A percentile compares a stretch with the other conserved stretches of the same genome.
These are phyloP conservation scores for Kwoniella sp. DNA, from an alignment of 768 basidiomycete species.

Conservation along the genomic window DNA sequence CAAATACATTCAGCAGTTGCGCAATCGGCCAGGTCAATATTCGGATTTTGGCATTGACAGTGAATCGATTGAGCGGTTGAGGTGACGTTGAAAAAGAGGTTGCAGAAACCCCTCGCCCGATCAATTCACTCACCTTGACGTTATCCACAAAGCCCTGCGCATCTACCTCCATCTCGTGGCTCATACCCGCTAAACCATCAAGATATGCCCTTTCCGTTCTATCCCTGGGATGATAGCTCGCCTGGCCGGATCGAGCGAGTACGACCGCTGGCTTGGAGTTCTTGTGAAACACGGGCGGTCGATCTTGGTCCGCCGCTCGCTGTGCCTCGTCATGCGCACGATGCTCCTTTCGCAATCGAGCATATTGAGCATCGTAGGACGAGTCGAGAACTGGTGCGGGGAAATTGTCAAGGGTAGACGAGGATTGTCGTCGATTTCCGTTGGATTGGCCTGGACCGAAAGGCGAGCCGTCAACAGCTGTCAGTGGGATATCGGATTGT, in stretches of 20 bases:
- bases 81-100: not conserved
- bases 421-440: not conserved
- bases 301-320: not conserved
- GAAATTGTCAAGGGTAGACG: not conserved
- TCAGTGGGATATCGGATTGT: not conserved
- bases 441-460: not conserved
- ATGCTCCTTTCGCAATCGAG: conserved; percentile 13
- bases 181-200: conserved; percentile 25
- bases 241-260: conserved; percentile 5
- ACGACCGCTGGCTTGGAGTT: conserved; percentile 11
- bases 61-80: not conserved
- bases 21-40: not conserved
- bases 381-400: conserved; percentile 2
- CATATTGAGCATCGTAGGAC: conserved; percentile 17
- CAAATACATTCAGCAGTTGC: not conserved
- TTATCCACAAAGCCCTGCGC: conserved; percentile 31
- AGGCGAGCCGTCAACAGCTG: not conserved
- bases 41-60: not conserved
- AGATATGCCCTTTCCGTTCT: conserved; percentile 17
- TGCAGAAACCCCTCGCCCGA: no score
- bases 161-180: conserved; percentile 25
- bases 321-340: not conserved
- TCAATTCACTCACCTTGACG: conserved; percentile 32
- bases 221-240: conserved; percentile 9
- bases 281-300: conserved; percentile 12